Conservation (phyloP, 805 yeast species). For the Ogataea pini region DNA sequence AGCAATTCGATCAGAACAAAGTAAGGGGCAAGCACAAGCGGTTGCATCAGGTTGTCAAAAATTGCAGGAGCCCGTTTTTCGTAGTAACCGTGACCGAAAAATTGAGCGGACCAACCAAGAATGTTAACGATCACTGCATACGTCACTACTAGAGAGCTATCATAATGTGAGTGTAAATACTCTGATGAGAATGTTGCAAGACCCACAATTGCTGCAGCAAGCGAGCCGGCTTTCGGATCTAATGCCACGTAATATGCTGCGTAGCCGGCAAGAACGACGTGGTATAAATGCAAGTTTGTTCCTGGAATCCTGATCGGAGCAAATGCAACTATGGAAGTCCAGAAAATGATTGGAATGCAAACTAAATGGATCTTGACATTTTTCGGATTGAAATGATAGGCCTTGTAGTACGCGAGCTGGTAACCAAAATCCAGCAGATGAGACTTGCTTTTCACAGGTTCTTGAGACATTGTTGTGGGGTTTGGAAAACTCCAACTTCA, state of each 20-base stretch:
- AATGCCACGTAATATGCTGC: slow-evolving; percentile 59
- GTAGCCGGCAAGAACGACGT: slow-evolving; percentile 46
- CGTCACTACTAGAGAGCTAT: slow-evolving; percentile 26
- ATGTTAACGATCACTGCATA: slow-evolving; percentile 47
- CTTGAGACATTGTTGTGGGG: neutral
- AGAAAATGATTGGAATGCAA: slow-evolving; percentile 78
- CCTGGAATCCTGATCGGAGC: slow-evolving; percentile 16
- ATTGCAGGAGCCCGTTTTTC: slow-evolving; percentile 87
- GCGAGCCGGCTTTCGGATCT: slow-evolving; percentile 51
- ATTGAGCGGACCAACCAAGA: slow-evolving; percentile 77
- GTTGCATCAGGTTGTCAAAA: slow-evolving; percentile 78
- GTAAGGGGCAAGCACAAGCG: slow-evolving; percentile 87
- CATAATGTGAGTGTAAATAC: slow-evolving; percentile 18
- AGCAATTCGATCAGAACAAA: slow-evolving; percentile 80
- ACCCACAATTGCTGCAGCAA: slow-evolving; percentile 41
- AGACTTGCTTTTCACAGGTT: slow-evolving; percentile 9
- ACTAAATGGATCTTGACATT: slow-evolving; percentile 77
- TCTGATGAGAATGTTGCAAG: slow-evolving; percentile 21
- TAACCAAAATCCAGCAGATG: slow-evolving; percentile 40
- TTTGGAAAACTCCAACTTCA: too few relatives aligned
- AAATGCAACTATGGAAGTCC: slow-evolving; percentile 48
- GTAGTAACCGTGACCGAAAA: slow-evolving; percentile 81
- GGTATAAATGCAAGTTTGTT: slow-evolving; percentile 45
- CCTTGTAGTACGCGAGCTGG: slow-evolving; percentile 61
- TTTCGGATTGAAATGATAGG: slow-evolving; percentile 34